A percentile compares a stretch with the other conserved stretches of the same genome.
Conservation (phyloP, 1,284 basidiomycete species). For the Rhodofomes roseus region DNA sequence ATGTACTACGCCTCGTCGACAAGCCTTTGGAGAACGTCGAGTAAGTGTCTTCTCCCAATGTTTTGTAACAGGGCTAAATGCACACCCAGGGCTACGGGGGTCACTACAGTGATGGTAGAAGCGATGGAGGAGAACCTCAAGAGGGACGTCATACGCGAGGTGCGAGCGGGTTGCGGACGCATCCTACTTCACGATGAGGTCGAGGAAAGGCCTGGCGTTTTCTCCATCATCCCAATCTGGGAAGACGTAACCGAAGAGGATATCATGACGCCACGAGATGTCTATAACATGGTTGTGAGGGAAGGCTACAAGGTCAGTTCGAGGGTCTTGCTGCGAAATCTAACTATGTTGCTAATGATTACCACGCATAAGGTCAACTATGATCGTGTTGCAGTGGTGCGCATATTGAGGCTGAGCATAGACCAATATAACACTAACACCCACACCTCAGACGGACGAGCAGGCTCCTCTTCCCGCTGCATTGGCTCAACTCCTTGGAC, state of each 20-base stretch:
- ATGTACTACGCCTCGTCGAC: constrained; percentile 90
- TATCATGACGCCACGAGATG: constrained; percentile 91
- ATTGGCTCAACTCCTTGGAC: constrained; percentile 72
- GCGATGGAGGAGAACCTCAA: constrained; percentile 91
- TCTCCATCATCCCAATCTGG: constrained; percentile 87
- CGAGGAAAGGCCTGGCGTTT: constrained; percentile 88
- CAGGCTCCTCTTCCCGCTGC: constrained; percentile 91
- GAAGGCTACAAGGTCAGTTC: constrained; percentile 73
- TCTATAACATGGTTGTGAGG: constrained; percentile 66
- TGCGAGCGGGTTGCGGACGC: constrained; percentile 70
- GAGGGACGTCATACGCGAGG: constrained; percentile 83
- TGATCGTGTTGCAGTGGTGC: constrained; percentile 79
- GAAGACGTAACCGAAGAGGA: constrained; percentile 82
- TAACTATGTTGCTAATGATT: background rate
- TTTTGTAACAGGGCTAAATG: background rate
- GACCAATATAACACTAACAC: background rate
- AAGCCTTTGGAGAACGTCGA: constrained; percentile 91
- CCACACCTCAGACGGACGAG: constrained; percentile 76
- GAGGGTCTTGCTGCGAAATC: too few species aligned
- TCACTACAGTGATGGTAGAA: constrained; percentile 91
- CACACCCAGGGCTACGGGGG: constrained; percentile 77
- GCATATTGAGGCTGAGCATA: constrained; percentile 25
- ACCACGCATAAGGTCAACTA: constrained; percentile 79
- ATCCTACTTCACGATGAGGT: constrained; percentile 95
- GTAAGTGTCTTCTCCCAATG: constrained; percentile 36